Evolutionary conservation across 2,329 filamentous ascomycete species (phyloP).

Genomic region (Stagonosporopsis tanaceti): DNA sequence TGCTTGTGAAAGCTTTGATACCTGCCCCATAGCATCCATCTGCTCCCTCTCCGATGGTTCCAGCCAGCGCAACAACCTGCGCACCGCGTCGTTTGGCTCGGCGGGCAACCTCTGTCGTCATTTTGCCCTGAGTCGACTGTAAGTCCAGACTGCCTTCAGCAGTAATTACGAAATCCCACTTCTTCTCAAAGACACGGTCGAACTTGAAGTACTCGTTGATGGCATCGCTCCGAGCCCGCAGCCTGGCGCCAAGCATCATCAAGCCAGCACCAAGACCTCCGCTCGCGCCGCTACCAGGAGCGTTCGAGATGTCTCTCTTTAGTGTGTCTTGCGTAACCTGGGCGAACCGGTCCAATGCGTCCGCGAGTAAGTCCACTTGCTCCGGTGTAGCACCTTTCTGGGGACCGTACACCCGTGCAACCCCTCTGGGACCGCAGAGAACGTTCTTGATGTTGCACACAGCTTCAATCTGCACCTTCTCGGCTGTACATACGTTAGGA

Average conservation of each 20-base stretch:
- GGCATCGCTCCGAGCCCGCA: conserved; percentile 59
- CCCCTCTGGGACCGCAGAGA: conserved; percentile 58
- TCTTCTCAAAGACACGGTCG: conserved; percentile 54
- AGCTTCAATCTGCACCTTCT: conserved; percentile 55
- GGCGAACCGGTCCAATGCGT: conserved; percentile 56
- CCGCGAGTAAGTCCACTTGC: conserved; percentile 55
- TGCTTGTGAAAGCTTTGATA: conserved; percentile 50
- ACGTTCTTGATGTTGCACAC: conserved; percentile 63
- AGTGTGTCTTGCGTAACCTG: conserved; percentile 46
- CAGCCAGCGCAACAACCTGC: conserved; percentile 54
- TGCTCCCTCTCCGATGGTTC: conserved; percentile 41
- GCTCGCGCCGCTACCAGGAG: conserved; percentile 61
- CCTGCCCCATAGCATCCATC: conserved; percentile 39
- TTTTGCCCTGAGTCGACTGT: conserved; percentile 62
- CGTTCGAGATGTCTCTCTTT: conserved; percentile 47
- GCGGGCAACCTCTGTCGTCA: conserved; percentile 61
- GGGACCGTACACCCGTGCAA: conserved; percentile 60
- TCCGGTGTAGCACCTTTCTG: conserved; percentile 60
- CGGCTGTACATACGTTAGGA: conserved; percentile 21
- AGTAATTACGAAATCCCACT: conserved; percentile 61
- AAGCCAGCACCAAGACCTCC: conserved; percentile 63
- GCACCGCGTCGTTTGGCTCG: conserved; percentile 57
- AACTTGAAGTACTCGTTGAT: conserved; percentile 62
- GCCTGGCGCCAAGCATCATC: conserved; percentile 56
- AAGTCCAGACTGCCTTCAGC: conserved; percentile 63